Base-by-base conservation (phyloP, 176 grass and related monocot genomes). In the Avena eriantha region DNA sequence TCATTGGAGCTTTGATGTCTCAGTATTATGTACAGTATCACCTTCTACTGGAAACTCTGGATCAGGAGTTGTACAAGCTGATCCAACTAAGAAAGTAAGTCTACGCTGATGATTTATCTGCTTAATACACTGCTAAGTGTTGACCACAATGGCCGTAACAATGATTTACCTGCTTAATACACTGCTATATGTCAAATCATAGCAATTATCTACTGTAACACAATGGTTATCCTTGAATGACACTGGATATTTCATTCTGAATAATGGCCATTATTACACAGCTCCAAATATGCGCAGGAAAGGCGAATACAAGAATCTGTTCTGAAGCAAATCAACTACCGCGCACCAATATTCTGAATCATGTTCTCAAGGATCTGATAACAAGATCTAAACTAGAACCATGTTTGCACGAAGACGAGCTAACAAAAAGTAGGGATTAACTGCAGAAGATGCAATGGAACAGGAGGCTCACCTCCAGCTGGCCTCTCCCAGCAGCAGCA, bases 401-500 rank as follows among this genome's bases (percentile, higher is more conserved):
- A 4, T 31, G 48, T 46, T 65, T 12, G 64, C 64, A 53, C 0
- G 3, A n/a, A 21, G 9, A 36, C 7, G 41, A 89, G 16, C 19
- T 64, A 12, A 61, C 69, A 29, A 46, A 26, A 18, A 66, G 0
- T 73, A 29, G 29, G 29, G 29, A 78, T 78, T 4, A 14, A 36
- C 9, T 10, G 73, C 29, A 57, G 26, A 76, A 71, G 15, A 82
- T 50, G 36, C 57, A 87, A 80, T 15, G 81, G 72, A 82, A 56
- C 18, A 12, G 70, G 70, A 12, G 70, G 70, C 86, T 90, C 88
- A 99, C 97, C 94, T 96, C 80, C 14, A 91, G 85, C 86, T 96
- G 97, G 9, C 94, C 97, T 90, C 90, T 82, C 34, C 90, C 94
- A 7, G 94, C 84, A 46, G 97, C 97, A 9, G 94, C 88, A 63